phyloP scores from a whole-genome alignment of 2,329 filamentous ascomycete genomes.

The Cercospora brassicicola region DNA sequence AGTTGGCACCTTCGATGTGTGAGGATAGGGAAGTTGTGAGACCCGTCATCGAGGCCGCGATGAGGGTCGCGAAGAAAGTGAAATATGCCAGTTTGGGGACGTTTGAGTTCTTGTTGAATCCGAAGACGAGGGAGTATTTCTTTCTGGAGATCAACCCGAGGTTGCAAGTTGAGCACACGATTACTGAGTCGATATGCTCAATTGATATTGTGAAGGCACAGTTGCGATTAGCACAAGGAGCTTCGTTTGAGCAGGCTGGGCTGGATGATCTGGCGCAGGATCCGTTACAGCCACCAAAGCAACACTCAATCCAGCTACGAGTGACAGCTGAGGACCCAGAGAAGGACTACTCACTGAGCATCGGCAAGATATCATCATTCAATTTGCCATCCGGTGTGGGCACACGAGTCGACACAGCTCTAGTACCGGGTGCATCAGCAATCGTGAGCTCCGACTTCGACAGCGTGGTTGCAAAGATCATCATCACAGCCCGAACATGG shows the following conservation, averaged over 20 bases:
- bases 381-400: conserved; percentile 59
- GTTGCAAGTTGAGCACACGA: conserved; percentile 63
- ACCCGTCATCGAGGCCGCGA: conserved; percentile 55
- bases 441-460: conserved; percentile 59
- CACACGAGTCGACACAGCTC: conserved; percentile 57
- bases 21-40: conserved; percentile 49
- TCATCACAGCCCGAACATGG: conserved; percentile 58
- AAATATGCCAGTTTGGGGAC: conserved; percentile 62
- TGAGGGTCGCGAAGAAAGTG: conserved; percentile 54
- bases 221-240: conserved; percentile 56
- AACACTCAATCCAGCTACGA: conserved; percentile 57
- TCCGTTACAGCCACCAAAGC: conserved; percentile 41
- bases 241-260: conserved; percentile 39
- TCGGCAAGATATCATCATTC: conserved; percentile 59
- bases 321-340: conserved; percentile 59
- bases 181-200: conserved; percentile 57
- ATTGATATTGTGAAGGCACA: conserved; percentile 59
- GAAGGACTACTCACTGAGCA: conserved; percentile 57
- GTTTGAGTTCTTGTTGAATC: conserved; percentile 63
- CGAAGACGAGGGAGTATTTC: conserved; percentile 52
- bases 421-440: conserved; percentile 46
- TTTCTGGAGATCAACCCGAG: conserved; percentile 64
- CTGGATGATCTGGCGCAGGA: conserved; percentile 34
- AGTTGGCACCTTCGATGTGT: conserved; percentile 57
- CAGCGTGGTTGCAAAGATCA: conserved; percentile 60